Evolutionary conservation across 192 early-diverging fungal species (phyloP), one percentile per base, ranked within the genome.

Genomic region (Geosiphon pyriformis): DNA sequence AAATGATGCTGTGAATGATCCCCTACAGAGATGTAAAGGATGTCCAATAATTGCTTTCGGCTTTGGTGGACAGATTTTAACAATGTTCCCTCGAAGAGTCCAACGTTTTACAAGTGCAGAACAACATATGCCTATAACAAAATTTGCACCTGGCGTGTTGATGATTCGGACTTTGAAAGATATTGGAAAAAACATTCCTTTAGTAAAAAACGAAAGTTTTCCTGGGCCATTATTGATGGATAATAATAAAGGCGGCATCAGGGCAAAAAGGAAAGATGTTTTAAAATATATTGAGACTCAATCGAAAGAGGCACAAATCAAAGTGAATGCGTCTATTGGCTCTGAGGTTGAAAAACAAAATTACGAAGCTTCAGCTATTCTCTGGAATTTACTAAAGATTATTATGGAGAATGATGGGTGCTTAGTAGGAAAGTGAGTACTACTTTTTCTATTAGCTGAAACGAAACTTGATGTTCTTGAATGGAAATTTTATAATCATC

Each of bases 1-100:
- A 52, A 53, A 33, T 18, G 65, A 65, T 34, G 58, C 58, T 25
- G 59, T 66, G 17, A 70, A 69, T 37, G 78, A 78, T 57, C 77
- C 78, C 25, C 59, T 83, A 20, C 64, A 74, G 15, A 73, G 82
- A 46, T 52, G 65, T 50, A 64, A 74, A 48, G 82, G 82, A 10
- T 81, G 78, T 29, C 89, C 89, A 2, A 58, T 90, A 27, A 74
- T 83, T 18, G 75, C 87, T 0, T 89, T 90, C 73, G 89, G 89
- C n/a, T 88, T 90, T 77, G 89, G 89, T 59, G 89, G 89, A 27
- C 46, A 79, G 52, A 68, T 90, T n/a, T 73, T 82, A 49, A 81
- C 80, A 2, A 85, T 85, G 70, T 87, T 89, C 66, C 88, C 88
- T 52, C 79, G 74, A 26, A 72, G 75, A 18, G 82, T 87, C 7